phyloP scores from a whole-genome alignment of 1,284 basidiomycete species.

The Boletus smithii region DNA sequence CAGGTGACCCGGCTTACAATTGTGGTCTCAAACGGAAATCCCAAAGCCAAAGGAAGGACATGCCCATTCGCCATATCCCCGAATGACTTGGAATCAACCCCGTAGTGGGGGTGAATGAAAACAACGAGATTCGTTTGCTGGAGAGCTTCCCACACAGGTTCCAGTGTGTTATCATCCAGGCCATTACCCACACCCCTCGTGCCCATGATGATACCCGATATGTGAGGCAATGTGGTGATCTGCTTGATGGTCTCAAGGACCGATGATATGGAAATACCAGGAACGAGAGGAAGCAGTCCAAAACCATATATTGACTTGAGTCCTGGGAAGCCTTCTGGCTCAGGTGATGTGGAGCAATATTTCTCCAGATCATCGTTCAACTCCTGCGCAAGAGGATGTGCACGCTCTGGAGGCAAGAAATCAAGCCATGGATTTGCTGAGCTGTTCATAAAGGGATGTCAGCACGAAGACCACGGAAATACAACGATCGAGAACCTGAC shows the following conservation, averaged over 20 bases:
- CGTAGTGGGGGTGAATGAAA: constrained; percentile 83
- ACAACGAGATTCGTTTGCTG: constrained; percentile 64
- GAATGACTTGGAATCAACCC: constrained; percentile 64
- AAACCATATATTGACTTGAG: constrained; percentile 75
- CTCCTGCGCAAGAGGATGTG: constrained; percentile 58
- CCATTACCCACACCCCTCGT: constrained; percentile 75
- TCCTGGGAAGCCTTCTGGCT: constrained; percentile 27
- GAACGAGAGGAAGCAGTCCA: constrained; percentile 80
- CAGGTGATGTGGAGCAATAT: constrained; percentile 67
- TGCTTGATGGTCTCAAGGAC: constrained; percentile 64
- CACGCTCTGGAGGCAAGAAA: constrained; percentile 69
- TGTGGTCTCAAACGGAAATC: constrained; percentile 88
- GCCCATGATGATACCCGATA: constrained; percentile 80
- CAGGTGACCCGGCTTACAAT: constrained; percentile 48
- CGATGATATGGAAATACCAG: constrained; percentile 50
- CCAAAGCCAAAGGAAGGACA: constrained; percentile 79
- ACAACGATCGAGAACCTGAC: constrained; percentile 45
- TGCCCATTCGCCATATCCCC: constrained; percentile 79
- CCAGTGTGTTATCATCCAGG: constrained; percentile 71
- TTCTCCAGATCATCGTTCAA: constrained; percentile 75
- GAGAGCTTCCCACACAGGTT: constrained; percentile 75
- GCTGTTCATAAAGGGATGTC: constrained; percentile 35
- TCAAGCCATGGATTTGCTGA: constrained; percentile 89
- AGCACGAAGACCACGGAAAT: constrained; percentile 9
- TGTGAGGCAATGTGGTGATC: constrained; percentile 61